phyloP scores from a whole-genome alignment of 305 asterid species.

The Fraxinus greggii region DNA sequence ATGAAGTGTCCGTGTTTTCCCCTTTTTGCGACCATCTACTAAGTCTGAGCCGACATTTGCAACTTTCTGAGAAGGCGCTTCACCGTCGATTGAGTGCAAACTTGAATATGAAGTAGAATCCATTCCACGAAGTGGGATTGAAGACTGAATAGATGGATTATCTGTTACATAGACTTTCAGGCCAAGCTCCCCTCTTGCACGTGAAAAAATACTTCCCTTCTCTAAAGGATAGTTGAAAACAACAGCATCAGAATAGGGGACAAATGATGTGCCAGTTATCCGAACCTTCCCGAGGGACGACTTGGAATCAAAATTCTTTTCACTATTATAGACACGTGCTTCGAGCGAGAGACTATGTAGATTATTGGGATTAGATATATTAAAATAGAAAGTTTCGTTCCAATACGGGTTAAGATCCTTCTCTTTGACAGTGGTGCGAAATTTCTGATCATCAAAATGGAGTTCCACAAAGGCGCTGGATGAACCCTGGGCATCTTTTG shows the following conservation, averaged over 20 bases:
- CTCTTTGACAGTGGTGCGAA: slow-evolving; percentile 69
- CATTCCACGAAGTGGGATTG: slow-evolving; percentile 41
- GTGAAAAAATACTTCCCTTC: slow-evolving; percentile 60
- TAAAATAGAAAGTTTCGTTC: slow-evolving; percentile 80
- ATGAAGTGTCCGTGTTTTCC: slow-evolving; percentile 44
- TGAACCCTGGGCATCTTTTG: slow-evolving; percentile 83
- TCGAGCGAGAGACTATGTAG: slow-evolving; percentile 58
- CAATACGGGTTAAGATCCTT: slow-evolving; percentile 80
- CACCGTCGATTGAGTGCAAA: slow-evolving; percentile 36
- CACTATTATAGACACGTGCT: slow-evolving; percentile 62
- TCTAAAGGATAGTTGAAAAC: slow-evolving; percentile 75
- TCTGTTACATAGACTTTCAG: slow-evolving; percentile 67
- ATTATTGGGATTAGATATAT: slow-evolving; percentile 54
- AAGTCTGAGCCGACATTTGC: slow-evolving; percentile 18
- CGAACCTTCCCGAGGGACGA: slow-evolving; percentile 73
- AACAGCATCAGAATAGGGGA: slow-evolving; percentile 71
- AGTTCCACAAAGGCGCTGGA: slow-evolving; percentile 77
- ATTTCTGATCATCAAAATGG: slow-evolving; percentile 68
- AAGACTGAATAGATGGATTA: slow-evolving; percentile 53
- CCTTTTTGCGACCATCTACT: slow-evolving; percentile 37
- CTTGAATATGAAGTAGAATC: slow-evolving; percentile 27
- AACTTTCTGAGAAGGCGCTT: slow-evolving; percentile 1
- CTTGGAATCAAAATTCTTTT: slow-evolving; percentile 41
- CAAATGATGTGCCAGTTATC: slow-evolving; percentile 62
- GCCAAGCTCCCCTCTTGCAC: slow-evolving; percentile 75